Conservation (phyloP, 2,329 filamentous ascomycete genomes). For the Zasmidium citrigriseum region DNA sequence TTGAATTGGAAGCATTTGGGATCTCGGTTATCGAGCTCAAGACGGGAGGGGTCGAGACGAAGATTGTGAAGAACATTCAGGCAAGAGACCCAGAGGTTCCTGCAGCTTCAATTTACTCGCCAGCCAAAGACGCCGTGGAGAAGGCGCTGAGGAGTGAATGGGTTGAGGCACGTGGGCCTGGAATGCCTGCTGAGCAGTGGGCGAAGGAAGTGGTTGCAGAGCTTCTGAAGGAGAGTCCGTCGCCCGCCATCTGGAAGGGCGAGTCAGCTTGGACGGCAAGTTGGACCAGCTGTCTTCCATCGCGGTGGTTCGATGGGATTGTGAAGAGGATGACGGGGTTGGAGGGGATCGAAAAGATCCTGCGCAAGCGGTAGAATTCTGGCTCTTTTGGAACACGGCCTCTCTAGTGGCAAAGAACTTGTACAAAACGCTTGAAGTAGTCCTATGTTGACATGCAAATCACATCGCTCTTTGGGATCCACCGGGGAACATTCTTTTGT, state of each 20-base stretch:
- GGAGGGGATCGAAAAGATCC: background rate
- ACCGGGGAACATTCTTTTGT: too few relatives aligned
- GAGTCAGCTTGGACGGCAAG: constrained; percentile 1
- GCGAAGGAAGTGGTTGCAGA: constrained; percentile 17
- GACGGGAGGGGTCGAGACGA: constrained; percentile 24
- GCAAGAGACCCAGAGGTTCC: constrained; percentile 22
- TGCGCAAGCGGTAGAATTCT: background rate
- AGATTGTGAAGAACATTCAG: constrained; percentile 16
- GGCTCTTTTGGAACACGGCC: background rate
- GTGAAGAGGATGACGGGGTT: constrained; percentile 3
- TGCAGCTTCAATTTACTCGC: constrained; percentile 25
- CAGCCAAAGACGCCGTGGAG: constrained; percentile 15
- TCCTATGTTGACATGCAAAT: too few relatives aligned
- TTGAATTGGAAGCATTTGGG: constrained; percentile 28
- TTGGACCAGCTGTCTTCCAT: constrained; percentile 1
- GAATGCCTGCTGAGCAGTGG: constrained; percentile 18
- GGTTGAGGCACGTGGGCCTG: constrained; percentile 1
- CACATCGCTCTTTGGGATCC: too few relatives aligned
- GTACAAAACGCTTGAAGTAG: too few relatives aligned
- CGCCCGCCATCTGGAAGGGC: constrained; percentile 13
- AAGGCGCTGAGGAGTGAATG: constrained; percentile 8
- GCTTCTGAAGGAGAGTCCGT: constrained; percentile 13
- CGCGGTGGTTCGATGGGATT: constrained; percentile 8
- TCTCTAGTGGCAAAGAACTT: background rate
- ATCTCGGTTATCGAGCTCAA: constrained; percentile 26